phyloP scores from a whole-genome alignment of 768 basidiomycete species.

The Lactarius deliciosus region DNA sequence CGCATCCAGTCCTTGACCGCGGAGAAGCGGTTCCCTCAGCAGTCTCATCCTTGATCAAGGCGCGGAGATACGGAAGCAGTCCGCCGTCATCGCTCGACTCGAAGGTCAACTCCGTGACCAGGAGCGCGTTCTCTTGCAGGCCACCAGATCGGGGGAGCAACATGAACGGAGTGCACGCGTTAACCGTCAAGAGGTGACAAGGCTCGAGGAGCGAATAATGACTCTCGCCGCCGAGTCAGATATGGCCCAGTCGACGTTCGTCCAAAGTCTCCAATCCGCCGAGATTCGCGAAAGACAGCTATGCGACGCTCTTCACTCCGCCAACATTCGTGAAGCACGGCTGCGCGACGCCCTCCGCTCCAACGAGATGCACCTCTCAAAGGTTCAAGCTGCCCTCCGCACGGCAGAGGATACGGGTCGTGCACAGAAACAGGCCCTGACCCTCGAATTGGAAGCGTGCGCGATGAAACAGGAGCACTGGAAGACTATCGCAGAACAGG shows the following conservation, averaged over 20 bases:
- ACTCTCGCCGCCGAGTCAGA: slow-evolving; percentile 1
- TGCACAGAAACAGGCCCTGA: not conserved
- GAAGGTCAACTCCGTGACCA: slow-evolving; percentile 6
- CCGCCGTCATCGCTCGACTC: not conserved
- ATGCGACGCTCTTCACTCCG: not conserved
- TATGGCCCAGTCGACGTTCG: slow-evolving; percentile 4
- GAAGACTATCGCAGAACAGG: slow-evolving; percentile 8
- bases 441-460: slow-evolving; percentile 1
- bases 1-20: slow-evolving; percentile 9
- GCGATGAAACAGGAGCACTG: slow-evolving; percentile 7
- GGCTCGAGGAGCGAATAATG: slow-evolving; percentile 3
- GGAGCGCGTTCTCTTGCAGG: not conserved
- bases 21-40: slow-evolving; percentile 5
- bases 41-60: slow-evolving; percentile 3
- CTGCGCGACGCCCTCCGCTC: slow-evolving; percentile 7
- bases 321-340: slow-evolving; percentile 2
- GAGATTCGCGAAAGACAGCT: not conserved
- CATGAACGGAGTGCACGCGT: not conserved
- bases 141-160: not conserved
- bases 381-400: not conserved
- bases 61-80: slow-evolving; percentile 1
- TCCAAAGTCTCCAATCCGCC: slow-evolving; percentile 1
- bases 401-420: slow-evolving; percentile 1
- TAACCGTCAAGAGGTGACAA: slow-evolving; percentile 9
- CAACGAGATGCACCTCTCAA: slow-evolving; percentile 1